Percentiles rank a stretch among this genome's conserved stretches.
Evolutionary conservation across 179 eudicot species (phyloP).

Genomic region (Monotropa hypopitys): DNA sequence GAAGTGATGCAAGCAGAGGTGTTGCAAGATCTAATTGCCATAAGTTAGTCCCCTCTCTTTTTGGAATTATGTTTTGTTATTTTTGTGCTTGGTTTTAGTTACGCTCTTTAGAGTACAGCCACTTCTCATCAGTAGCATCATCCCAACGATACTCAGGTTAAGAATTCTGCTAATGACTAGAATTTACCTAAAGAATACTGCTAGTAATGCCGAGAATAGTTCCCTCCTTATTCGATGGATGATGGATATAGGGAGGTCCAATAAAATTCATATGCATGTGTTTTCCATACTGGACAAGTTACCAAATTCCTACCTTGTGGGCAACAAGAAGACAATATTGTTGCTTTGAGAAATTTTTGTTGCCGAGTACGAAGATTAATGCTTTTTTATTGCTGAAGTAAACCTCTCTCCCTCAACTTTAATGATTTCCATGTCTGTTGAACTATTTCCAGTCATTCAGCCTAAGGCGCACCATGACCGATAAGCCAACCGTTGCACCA

Average conservation of each 20-base stretch:
- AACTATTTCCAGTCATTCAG: conserved; percentile 51
- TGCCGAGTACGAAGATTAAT: too few relatives aligned
- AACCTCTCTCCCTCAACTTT: background rate
- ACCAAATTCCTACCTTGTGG: background rate
- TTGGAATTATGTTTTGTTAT: too few relatives aligned
- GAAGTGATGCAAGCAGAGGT: background rate
- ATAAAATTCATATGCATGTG: background rate
- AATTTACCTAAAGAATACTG: background rate
- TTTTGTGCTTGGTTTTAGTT: background rate
- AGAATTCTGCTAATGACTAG: background rate
- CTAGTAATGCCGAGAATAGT: background rate
- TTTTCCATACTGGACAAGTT: background rate
- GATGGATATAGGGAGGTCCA: background rate
- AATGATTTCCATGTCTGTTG: background rate
- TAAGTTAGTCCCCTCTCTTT: background rate
- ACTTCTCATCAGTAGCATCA: background rate
- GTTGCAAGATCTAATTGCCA: background rate
- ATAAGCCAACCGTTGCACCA: conserved; percentile 30
- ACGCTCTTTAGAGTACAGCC: background rate
- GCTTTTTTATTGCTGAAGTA: too few relatives aligned
- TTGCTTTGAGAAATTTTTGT: too few relatives aligned
- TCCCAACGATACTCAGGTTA: background rate
- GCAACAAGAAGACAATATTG: too few relatives aligned
- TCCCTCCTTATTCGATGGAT: too few relatives aligned
- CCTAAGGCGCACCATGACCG: conserved; percentile 44